Evolutionary conservation across 1,139 yeast species (phyloP).

Genomic region (Yamadazyma siamensis): DNA sequence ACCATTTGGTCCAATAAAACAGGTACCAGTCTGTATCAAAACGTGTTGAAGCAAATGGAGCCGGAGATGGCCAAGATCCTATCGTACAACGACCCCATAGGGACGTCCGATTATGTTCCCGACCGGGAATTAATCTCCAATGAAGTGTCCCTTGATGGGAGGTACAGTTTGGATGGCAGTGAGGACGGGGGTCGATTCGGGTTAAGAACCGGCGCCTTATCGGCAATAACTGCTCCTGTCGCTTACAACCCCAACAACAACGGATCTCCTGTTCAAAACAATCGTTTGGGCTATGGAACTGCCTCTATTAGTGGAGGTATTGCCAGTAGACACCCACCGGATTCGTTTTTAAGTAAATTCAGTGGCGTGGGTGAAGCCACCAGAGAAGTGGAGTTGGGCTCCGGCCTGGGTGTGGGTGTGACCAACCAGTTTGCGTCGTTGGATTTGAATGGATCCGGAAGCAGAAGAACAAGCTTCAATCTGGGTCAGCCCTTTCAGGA

Average conservation of each 20-base stretch:
- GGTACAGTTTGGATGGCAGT: constrained; percentile 26
- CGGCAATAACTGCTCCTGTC: constrained; percentile 44
- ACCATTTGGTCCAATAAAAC: constrained; percentile 15
- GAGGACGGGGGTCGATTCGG: constrained; percentile 40
- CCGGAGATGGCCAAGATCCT: constrained; percentile 16
- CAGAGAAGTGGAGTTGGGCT: constrained; percentile 59
- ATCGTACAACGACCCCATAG: constrained; percentile 13
- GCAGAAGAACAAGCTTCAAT: constrained; percentile 52
- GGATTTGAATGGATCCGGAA: constrained; percentile 22
- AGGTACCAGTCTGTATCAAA: constrained; percentile 8
- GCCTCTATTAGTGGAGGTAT: constrained; percentile 64
- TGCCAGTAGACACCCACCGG: constrained; percentile 45
- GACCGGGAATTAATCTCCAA: constrained; percentile 16
- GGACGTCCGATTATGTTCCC: constrained; percentile 2
- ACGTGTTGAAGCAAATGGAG: constrained; percentile 14
- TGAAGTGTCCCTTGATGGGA: constrained; percentile 31
- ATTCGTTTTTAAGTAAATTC: constrained; percentile 62
- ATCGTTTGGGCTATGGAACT: constrained; percentile 45
- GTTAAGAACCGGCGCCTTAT: constrained; percentile 45
- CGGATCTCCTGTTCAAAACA: constrained; percentile 12
- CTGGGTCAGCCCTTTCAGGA: constrained; percentile 9
- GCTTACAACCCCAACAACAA: constrained; percentile 13
- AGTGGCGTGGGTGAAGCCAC: constrained; percentile 79
- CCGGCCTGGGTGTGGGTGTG: no score
- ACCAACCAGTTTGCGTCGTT: constrained; percentile 27